A percentile compares a stretch with the other conserved stretches of the same genome.
Conservation (phyloP, 2,329 filamentous ascomycete species). For the Cyanodermella asteris region DNA sequence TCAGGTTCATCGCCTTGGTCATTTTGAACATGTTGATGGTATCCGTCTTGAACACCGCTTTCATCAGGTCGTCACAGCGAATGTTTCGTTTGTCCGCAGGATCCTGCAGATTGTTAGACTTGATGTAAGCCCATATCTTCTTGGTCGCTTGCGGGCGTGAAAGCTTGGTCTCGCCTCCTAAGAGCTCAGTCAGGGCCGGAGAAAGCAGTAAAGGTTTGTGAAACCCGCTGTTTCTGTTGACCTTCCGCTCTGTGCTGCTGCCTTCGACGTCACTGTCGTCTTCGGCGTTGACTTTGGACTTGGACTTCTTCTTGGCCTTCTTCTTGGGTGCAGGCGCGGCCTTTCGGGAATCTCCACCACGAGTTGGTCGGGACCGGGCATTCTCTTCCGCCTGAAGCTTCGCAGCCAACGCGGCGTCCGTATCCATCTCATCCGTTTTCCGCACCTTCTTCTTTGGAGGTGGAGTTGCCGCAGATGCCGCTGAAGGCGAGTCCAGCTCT, state of each 20-base stretch:
- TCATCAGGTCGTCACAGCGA: slow-evolving; percentile 74
- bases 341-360: slow-evolving; percentile 44
- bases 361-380: slow-evolving; percentile 48
- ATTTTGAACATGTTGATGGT: slow-evolving; percentile 98
- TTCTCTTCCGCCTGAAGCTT: slow-evolving; percentile 87
- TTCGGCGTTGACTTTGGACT: slow-evolving; percentile 53
- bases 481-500: slow-evolving; percentile 14
- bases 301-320: slow-evolving; percentile 40
- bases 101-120: slow-evolving; percentile 69
- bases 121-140: slow-evolving; percentile 90
- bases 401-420: slow-evolving; percentile 71
- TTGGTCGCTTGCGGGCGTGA: slow-evolving; percentile 92
- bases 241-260: slow-evolving; percentile 40
- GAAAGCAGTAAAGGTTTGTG: slow-evolving; percentile 30
- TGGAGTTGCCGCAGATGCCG: too few species aligned
- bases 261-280: slow-evolving; percentile 60
- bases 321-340: slow-evolving; percentile 42
- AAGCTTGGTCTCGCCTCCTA: slow-evolving; percentile 31
- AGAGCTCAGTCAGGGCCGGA: slow-evolving; percentile 1
- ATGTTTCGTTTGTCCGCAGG: slow-evolving; percentile 84
- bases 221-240: slow-evolving; percentile 68
- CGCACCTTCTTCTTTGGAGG: slow-evolving; percentile 40
- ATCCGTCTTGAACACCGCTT: slow-evolving; percentile 75
- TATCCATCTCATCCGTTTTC: slow-evolving; percentile 42
- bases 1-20: slow-evolving; percentile 85